phyloP scores from a whole-genome alignment of 1,284 basidiomycete species.

The Retiboletus flavoniger region DNA sequence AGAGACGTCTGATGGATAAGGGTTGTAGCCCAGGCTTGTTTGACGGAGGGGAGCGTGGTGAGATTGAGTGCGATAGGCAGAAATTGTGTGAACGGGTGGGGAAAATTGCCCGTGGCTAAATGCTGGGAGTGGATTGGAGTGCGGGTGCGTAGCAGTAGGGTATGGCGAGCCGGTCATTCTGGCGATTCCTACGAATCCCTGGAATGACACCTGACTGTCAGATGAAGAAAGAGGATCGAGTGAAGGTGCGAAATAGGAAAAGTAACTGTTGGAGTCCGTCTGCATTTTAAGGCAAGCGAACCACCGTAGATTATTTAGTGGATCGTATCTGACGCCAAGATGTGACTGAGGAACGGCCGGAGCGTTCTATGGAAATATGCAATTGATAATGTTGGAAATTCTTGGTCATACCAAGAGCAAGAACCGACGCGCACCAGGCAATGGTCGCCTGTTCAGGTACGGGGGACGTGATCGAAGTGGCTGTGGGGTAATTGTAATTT shows the following conservation, averaged over 20 bases:
- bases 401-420: slow-evolving; percentile 34
- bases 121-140: slow-evolving; percentile 16
- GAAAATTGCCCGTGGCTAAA: slow-evolving; percentile 24
- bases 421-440: slow-evolving; percentile 35
- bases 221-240: slow-evolving; percentile 16
- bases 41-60: slow-evolving; percentile 23
- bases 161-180: slow-evolving; percentile 29
- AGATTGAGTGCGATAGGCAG: slow-evolving; percentile 26
- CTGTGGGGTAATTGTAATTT: slow-evolving; percentile 34
- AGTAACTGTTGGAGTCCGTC: slow-evolving; percentile 19
- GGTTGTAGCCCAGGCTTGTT: slow-evolving; percentile 26
- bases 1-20: slow-evolving; percentile 33
- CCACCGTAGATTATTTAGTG: slow-evolving; percentile 17
- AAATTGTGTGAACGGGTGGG: slow-evolving; percentile 13
- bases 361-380: slow-evolving; percentile 37
- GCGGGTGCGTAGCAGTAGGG: slow-evolving; percentile 20
- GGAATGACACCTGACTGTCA: slow-evolving; percentile 5
- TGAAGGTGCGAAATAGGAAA: slow-evolving; percentile 26
- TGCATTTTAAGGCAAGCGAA: slow-evolving; percentile 33
- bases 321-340: slow-evolving; percentile 28
- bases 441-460: slow-evolving; percentile 32
- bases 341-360: slow-evolving; percentile 26
- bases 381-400: slow-evolving; percentile 37
- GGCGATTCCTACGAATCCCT: slow-evolving; percentile 14
- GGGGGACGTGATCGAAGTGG: slow-evolving; percentile 33